A percentile compares a stretch with the other conserved stretches of the same genome.
These are phyloP conservation scores for Ciborinia camelliae DNA, from an alignment of 2,329 filamentous ascomycete genomes.

Conservation along the genomic window DNA sequence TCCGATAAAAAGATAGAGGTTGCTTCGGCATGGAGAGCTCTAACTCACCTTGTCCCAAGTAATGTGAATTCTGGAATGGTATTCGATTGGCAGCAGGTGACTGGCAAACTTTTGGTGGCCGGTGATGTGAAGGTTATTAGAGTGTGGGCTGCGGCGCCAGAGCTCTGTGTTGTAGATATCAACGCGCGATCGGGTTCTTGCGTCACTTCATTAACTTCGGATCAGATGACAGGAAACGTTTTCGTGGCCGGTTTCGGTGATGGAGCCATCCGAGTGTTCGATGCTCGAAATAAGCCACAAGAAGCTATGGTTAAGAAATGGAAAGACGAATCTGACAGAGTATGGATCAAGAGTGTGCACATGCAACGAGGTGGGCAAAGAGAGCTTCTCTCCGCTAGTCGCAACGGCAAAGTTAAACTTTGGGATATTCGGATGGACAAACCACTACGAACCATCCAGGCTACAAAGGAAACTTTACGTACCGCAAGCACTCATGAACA, in stretches of 20 bases:
- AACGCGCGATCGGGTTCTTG: slow-evolving; percentile 91
- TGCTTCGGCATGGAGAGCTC: slow-evolving; percentile 83
- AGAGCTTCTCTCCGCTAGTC: slow-evolving; percentile 84
- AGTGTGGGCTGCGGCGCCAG: slow-evolving; percentile 92
- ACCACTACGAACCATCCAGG: slow-evolving; percentile 68
- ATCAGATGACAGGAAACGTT: slow-evolving; percentile 95
- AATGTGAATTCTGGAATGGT: slow-evolving; percentile 94
- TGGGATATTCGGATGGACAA: slow-evolving; percentile 93
- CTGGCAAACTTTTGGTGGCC: slow-evolving; percentile 88
- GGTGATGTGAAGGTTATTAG: slow-evolving; percentile 94
- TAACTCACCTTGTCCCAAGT: slow-evolving; percentile 90
- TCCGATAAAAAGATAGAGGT: slow-evolving; percentile 72
- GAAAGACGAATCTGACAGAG: slow-evolving; percentile 80
- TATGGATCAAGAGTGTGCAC: slow-evolving; percentile 95
- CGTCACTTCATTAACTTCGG: slow-evolving; percentile 91
- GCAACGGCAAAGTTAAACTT: slow-evolving; percentile 88
- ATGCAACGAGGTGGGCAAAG: slow-evolving; percentile 94
- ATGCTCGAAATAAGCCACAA: slow-evolving; percentile 77
- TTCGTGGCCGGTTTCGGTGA: slow-evolving; percentile 97
- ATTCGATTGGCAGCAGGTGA: slow-evolving; percentile 99
- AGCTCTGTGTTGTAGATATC: slow-evolving; percentile 91
- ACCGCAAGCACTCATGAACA: slow-evolving; percentile 94
- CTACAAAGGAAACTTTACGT: slow-evolving; percentile 73
- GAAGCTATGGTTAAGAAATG: slow-evolving; percentile 95
- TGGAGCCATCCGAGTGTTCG: slow-evolving; percentile 89